Evolutionary conservation across 306 rosid genomes (phyloP).

Genomic region (Begonia fuchsioides): DNA sequence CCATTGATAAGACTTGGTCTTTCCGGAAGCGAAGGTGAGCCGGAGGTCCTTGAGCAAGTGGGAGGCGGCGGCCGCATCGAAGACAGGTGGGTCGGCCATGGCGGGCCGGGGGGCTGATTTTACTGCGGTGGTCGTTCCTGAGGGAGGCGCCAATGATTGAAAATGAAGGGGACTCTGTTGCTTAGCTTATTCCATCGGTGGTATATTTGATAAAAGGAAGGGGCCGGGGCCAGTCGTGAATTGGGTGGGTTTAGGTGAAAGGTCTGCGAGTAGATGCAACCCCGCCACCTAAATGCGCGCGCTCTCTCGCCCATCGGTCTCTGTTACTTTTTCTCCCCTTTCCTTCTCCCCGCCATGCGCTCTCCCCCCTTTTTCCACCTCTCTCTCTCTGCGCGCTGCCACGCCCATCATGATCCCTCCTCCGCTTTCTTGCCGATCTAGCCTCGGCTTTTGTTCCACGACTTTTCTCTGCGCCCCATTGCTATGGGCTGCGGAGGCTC

Average conservation of each 20-base stretch:
- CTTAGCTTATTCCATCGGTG: too few species aligned
- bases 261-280: too few species aligned
- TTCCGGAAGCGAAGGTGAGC: conserved; percentile 10
- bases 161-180: conserved; percentile 1
- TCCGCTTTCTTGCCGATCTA: not conserved
- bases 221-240: too few species aligned
- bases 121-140: too few species aligned
- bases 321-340: not conserved
- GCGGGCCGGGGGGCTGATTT: not conserved
- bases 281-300: too few species aligned
- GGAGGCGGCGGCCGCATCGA: conserved; percentile 15
- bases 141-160: not conserved
- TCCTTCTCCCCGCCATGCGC: conserved; percentile 22
- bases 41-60: conserved; percentile 12
- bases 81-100: not conserved
- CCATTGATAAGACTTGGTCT: conserved; percentile 29
- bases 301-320: conserved; percentile 13
- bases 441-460: conserved; percentile 11
- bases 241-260: too few species aligned
- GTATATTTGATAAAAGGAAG: too few species aligned
- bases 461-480: conserved; percentile 11
- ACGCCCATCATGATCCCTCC: conserved; percentile 19
- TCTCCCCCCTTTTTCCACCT: not conserved
- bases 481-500: conserved; percentile 89
- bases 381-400: conserved; percentile 28